Evolutionary conservation across 495 filamentous ascomycete genomes (phyloP).

Genomic region (Penicillium simplicissimum): DNA sequence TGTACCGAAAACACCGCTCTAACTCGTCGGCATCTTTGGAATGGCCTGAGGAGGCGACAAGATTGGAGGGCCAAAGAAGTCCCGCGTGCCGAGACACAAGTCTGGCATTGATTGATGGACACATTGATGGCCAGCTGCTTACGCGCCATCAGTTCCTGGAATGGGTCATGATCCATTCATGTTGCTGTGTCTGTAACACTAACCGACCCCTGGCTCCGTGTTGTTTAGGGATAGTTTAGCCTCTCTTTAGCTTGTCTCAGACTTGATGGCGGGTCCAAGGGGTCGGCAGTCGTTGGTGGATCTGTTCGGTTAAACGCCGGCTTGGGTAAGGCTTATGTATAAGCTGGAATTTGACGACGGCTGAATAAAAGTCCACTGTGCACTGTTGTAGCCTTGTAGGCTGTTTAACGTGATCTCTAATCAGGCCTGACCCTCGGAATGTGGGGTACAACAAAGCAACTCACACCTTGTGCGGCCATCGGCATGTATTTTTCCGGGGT

Average conservation of each 20-base stretch:
- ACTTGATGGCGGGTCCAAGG: neutral
- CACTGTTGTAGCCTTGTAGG: too few relatives aligned
- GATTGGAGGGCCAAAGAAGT: conserved; percentile 20
- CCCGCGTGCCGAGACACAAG: neutral
- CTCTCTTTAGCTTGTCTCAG: neutral
- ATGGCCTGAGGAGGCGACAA: neutral
- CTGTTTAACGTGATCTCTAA: neutral
- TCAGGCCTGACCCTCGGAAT: too few relatives aligned
- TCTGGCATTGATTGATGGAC: conserved; percentile 21
- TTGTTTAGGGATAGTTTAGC: neutral
- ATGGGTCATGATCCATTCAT: neutral
- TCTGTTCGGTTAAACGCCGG: neutral
- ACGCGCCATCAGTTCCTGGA: neutral
- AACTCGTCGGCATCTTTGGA: too few relatives aligned
- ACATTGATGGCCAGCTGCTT: neutral
- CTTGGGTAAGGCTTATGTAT: neutral
- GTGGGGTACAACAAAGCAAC: too few relatives aligned
- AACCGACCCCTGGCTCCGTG: neutral
- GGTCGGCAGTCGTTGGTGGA: neutral
- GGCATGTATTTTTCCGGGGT: neutral
- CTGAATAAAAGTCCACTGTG: neutral
- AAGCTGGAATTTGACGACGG: neutral
- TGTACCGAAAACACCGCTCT: neutral
- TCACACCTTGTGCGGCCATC: neutral
- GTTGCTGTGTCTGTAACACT: neutral